Evolutionary conservation across 2,329 filamentous ascomycete genomes (phyloP), one percentile per base, ranked within the genome.

Genomic region (Neurospora sp.): DNA sequence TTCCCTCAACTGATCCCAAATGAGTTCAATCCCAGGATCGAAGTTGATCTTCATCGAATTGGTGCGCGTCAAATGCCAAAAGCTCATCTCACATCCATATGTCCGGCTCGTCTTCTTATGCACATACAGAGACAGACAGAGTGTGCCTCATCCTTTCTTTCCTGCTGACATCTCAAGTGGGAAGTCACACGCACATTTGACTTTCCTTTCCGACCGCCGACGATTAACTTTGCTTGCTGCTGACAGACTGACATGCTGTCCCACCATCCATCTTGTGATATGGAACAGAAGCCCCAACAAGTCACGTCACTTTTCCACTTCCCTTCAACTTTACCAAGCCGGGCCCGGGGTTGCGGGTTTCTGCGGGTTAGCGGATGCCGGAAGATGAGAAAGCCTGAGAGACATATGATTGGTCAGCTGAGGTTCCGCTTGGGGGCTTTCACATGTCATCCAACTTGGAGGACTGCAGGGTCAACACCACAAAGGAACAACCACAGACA

Each of bases 361-460:
- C 36, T 71, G 69, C 71, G 74, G 72, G 70, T 70, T 66, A 74
- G 71, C 69, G 70, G 74, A 75, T 70, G 66, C 36, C 39, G 13
- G 38, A 38, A 38, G 4, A 33, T 28, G 36, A 68, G 15, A 62
- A 38, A 2, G 38, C 46, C 23, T 38, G 0, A 4, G 66, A 23
- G 38, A 38, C 66, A 38, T 28, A 52, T 52, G 19, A 52, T 23
- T 52, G 19, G 43, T 52, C 43, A 52, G 43, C 43, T 52, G 43
- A 28, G 11, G 43, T 52, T 52, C 5, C 19, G 19, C 19, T 67
- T 43, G 15, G 15, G 39, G 66, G 23, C 52, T 62, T 62, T 62
- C 52, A 62, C 52, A 62, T 62, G 52, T 62, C 52, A 62, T 62
- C 15, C 52, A 58, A 28, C 46, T 52, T 52, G 43, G 11, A 52